Base-by-base conservation (phyloP, 495 filamentous ascomycete species). In the Penicillium desertorum region DNA sequence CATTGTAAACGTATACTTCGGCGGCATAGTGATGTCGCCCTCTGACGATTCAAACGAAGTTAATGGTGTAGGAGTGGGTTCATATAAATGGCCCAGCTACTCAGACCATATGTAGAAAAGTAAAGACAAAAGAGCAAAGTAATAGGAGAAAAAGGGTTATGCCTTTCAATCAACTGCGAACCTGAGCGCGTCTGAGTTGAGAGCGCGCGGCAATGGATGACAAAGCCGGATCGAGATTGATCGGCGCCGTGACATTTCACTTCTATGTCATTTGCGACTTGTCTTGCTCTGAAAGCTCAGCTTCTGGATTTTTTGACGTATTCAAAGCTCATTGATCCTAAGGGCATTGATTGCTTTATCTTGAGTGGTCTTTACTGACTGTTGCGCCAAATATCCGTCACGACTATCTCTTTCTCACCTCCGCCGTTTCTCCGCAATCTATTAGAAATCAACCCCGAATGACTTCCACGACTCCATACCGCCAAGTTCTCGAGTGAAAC, bases 1-100 rank as follows among this genome's bases (percentile, higher is more conserved):
- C 43, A 80, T 54, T 16, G 58, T 65, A 44, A 70, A 72, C 43
- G 58, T 65, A 44, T 69, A 69, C 60, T 66, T 64, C 5, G 69
- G 70, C 16, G 64, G 58, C 76, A 79, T 79, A 36, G 22, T 59
- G 27, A 44, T 51, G 32, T 32, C 36, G 34, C n/a, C 9, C 6
- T 12, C 3, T 12, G 12, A 17, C 41, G 34, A 22, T 47, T 25
- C 10, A 20, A 41, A 16, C 1, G 20, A n/a, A 16, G 8, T 19
- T 45, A 16, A n/a, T 34, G 14, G 51, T 32, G 27, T n/a, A 39
- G 9, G 16, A 6, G 36, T 29, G 30, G 17, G 23, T 23, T 25
- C 12, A 11, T 0, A 17, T 22, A 9, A 22, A 17, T 19, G 10
- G n/a, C 17, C 5, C 25, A 53, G 39, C 17, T 36, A 0, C 10